Conservation (phyloP, 2,329 filamentous ascomycete genomes). For the Aspergillus jensenii region DNA sequence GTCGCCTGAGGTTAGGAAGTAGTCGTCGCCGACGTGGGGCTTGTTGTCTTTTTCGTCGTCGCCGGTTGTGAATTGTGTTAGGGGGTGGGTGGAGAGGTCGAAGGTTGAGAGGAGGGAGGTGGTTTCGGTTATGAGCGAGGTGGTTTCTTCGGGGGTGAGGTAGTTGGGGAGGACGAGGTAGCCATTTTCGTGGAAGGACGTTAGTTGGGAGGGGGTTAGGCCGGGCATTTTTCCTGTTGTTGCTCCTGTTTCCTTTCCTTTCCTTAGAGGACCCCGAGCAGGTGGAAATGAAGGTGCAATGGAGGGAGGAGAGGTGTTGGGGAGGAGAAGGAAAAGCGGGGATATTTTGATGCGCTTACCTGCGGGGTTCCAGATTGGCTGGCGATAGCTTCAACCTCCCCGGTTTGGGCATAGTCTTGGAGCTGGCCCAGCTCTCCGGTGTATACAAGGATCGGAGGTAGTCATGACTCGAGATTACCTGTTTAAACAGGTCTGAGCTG, state of each 20-base stretch:
- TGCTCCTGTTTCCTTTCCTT: background rate
- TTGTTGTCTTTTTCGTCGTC: slow-evolving; percentile 57
- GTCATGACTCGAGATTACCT: background rate
- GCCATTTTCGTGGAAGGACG: slow-evolving; percentile 75
- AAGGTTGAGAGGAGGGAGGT: slow-evolving; percentile 72
- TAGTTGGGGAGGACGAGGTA: slow-evolving; percentile 85
- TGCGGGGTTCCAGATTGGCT: background rate
- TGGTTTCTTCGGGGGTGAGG: slow-evolving; percentile 65
- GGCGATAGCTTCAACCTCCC: slow-evolving; percentile 1
- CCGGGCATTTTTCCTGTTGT: slow-evolving; percentile 11
- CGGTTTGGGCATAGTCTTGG: background rate
- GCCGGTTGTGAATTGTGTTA: slow-evolving; percentile 92
- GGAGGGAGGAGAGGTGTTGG: too few species aligned
- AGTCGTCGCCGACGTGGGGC: slow-evolving; percentile 85
- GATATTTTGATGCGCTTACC: background rate
- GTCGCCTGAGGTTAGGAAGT: slow-evolving; percentile 87
- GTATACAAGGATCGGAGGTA: background rate
- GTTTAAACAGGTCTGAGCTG: too few species aligned
- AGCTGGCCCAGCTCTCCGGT: background rate
- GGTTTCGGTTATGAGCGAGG: slow-evolving; percentile 71
- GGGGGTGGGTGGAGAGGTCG: slow-evolving; percentile 77
- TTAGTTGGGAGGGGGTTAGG: slow-evolving; percentile 70
- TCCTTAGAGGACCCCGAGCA: background rate
- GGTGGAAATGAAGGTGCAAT: background rate
- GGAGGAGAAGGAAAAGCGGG: too few species aligned